Conservation (phyloP, 345 rosid genomes). For the Barbarea vulgaris region DNA sequence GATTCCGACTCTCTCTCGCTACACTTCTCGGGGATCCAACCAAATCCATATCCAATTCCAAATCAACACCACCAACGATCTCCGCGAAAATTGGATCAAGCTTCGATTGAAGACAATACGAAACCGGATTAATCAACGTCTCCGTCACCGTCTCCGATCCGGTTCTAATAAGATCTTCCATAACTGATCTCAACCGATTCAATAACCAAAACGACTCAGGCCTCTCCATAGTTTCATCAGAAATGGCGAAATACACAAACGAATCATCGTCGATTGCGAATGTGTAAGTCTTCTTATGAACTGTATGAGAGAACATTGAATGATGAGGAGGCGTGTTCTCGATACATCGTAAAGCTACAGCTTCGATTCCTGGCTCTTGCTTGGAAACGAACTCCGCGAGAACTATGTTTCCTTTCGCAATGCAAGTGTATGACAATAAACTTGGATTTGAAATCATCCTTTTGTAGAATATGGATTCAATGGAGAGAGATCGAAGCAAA, state of each 20-base stretch:
- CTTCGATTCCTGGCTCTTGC: slow-evolving; percentile 60
- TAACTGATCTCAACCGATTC: slow-evolving; percentile 51
- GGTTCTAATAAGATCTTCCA: slow-evolving; percentile 45
- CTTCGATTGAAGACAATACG: slow-evolving; percentile 54
- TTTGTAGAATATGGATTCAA: not conserved
- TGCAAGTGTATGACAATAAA: slow-evolving; percentile 62
- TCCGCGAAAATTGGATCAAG: slow-evolving; percentile 58
- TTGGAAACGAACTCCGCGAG: slow-evolving; percentile 62
- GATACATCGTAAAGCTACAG: slow-evolving; percentile 60
- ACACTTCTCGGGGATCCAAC: slow-evolving; percentile 41
- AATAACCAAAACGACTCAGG: slow-evolving; percentile 57
- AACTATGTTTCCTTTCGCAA: slow-evolving; percentile 61
- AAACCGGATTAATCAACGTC: slow-evolving; percentile 37
- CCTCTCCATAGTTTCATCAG: slow-evolving; percentile 48
- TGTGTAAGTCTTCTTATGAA: slow-evolving; percentile 51
- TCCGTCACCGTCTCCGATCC: slow-evolving; percentile 34
- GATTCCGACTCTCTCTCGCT: slow-evolving; percentile 44
- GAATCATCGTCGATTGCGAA: slow-evolving; percentile 61
- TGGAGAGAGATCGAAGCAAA: slow-evolving; percentile 16
- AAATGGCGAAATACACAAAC: slow-evolving; percentile 65
- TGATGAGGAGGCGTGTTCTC: slow-evolving; percentile 70
- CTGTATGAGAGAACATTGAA: slow-evolving; percentile 74
- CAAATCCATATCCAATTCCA: slow-evolving; percentile 52
- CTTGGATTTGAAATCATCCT: slow-evolving; percentile 66
- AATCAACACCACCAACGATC: slow-evolving; percentile 49